Conservation (phyloP, 1,284 basidiomycete species). For the Stygiomarasmius scandens region DNA sequence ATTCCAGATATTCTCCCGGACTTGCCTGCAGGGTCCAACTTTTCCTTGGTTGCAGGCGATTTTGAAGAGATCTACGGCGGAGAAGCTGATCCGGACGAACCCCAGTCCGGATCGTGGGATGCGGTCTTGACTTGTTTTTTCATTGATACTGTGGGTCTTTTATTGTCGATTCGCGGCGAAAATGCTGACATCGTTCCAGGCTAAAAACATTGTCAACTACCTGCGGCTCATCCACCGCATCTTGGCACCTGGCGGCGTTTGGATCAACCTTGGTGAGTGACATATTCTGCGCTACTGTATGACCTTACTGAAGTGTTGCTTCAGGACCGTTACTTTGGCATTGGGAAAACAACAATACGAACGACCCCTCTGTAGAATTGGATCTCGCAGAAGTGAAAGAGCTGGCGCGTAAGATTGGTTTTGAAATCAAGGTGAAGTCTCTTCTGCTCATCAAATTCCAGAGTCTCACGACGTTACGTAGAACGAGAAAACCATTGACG, state of each 20-base stretch:
- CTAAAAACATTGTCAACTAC: constrained; percentile 91
- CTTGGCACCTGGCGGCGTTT: constrained; percentile 82
- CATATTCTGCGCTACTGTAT: not conserved
- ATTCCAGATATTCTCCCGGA: constrained; percentile 88
- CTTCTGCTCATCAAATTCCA: constrained; percentile 8
- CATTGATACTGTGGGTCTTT: constrained; percentile 80
- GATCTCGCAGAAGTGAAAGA: constrained; percentile 86
- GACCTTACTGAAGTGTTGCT: not conserved
- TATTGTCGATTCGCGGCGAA: not conserved
- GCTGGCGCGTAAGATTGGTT: constrained; percentile 78
- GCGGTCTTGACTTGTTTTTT: constrained; percentile 96
- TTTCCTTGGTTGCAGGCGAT: constrained; percentile 90
- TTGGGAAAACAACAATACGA: constrained; percentile 85
- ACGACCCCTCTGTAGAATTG: constrained; percentile 86
- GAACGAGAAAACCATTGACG: constrained; percentile 81
- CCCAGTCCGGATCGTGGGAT: constrained; percentile 82
- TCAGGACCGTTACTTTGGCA: constrained; percentile 94
- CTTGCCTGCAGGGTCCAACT: constrained; percentile 64
- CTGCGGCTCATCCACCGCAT: constrained; percentile 81
- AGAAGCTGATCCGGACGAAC: constrained; percentile 50
- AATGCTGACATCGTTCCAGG: constrained; percentile 44
- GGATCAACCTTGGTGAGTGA: constrained; percentile 82
- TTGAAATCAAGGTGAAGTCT: constrained; percentile 72
- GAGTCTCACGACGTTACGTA: constrained; percentile 32
- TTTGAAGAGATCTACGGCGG: constrained; percentile 90